Evolutionary conservation across 2,329 filamentous ascomycete genomes (phyloP).

Genomic region (Zymoseptoria tritici): DNA sequence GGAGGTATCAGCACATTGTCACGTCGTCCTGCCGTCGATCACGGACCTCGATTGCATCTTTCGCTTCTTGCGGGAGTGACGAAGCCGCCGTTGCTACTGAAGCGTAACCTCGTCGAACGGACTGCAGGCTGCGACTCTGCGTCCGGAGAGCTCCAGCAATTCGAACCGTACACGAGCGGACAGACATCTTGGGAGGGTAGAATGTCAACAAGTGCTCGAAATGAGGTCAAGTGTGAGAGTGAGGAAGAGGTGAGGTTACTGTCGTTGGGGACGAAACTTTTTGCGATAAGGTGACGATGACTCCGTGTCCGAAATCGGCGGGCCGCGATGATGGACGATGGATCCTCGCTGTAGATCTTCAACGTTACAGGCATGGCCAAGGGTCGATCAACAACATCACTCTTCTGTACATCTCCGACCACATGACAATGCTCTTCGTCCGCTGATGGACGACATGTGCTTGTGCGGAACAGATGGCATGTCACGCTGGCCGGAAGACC

Average conservation of each 20-base stretch:
- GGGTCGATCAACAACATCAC: too few relatives aligned
- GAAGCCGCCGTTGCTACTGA: constrained; percentile 36
- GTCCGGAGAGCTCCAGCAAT: constrained; percentile 15
- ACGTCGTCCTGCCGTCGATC: background rate
- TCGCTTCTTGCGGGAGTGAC: constrained; percentile 34
- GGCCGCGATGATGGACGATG: too few relatives aligned
- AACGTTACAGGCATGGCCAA: too few relatives aligned
- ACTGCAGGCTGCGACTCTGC: background rate
- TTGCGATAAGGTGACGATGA: background rate
- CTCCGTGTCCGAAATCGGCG: background rate
- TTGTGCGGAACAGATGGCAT: too few relatives aligned
- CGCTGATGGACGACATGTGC: too few relatives aligned
- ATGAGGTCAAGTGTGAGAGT: background rate
- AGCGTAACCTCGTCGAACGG: constrained; percentile 17
- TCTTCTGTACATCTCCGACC: too few relatives aligned
- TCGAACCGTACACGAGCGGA: constrained; percentile 18
- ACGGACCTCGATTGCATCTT: constrained; percentile 24
- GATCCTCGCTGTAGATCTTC: too few relatives aligned
- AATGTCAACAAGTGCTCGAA: background rate
- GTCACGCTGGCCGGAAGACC: too few relatives aligned
- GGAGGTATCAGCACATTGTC: constrained; percentile 10
- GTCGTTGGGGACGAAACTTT: background rate
- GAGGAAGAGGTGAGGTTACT: background rate
- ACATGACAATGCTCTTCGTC: too few relatives aligned
- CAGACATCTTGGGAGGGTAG: background rate